Conservation (phyloP, 495 filamentous ascomycete species). For the Aspergillus saccharolyticus region DNA sequence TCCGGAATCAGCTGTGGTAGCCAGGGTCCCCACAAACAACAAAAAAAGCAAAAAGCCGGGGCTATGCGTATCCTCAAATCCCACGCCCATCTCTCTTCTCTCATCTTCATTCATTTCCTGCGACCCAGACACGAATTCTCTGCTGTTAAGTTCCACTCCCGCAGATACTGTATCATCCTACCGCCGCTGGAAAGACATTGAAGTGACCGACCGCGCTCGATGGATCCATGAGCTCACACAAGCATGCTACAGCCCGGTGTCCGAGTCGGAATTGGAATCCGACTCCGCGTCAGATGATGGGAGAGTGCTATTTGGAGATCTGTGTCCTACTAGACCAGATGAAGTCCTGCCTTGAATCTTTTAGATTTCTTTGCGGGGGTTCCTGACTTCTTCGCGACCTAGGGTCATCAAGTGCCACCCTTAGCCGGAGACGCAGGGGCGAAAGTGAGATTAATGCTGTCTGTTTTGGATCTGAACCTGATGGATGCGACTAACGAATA, state of each 20-base stretch:
- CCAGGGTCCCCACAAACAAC: background rate
- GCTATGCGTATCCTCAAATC: background rate
- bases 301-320: constrained; percentile 69
- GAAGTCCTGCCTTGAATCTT: background rate
- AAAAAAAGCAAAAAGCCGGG: too few species aligned
- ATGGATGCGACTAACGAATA: too few species aligned
- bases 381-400: too few species aligned
- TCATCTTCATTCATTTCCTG: background rate
- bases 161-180: constrained; percentile 14
- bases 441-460: too few species aligned
- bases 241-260: constrained; percentile 64
- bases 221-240: constrained; percentile 68
- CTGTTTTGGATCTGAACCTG: too few species aligned
- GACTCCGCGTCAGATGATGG: constrained; percentile 28
- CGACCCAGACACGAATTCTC: constrained; percentile 4
- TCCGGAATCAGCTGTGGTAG: background rate
- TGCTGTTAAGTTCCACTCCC: constrained; percentile 7
- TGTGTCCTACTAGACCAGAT: constrained; percentile 40
- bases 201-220: constrained; percentile 46
- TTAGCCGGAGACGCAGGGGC: too few species aligned
- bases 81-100: constrained; percentile 4
- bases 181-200: constrained; percentile 64
- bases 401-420: too few species aligned
- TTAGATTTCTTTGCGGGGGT: background rate
- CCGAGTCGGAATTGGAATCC: constrained; percentile 52